Percentiles rank a stretch among this genome's conserved stretches.
Conservation (phyloP, 352 stramenopile species). For the Globisporangium nodosum region DNA sequence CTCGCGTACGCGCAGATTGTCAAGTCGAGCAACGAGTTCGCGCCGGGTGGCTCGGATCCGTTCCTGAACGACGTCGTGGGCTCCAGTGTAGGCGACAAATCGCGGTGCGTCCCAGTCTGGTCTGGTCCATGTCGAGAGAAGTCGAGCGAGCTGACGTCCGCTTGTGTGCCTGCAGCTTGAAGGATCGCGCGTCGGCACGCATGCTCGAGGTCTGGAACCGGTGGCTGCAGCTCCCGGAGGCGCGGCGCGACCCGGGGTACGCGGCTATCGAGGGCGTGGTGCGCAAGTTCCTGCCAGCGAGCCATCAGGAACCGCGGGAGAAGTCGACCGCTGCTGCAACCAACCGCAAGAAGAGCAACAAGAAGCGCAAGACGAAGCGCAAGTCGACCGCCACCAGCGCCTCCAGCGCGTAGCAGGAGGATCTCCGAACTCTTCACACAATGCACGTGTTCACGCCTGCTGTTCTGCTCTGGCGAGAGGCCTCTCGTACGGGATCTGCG, state of each 20-base stretch:
- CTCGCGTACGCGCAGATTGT: slow-evolving; percentile 93
- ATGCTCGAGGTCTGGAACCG: slow-evolving; percentile 69
- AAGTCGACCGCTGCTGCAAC: background rate
- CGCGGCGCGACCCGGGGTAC: slow-evolving; percentile 41
- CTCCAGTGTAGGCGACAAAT: slow-evolving; percentile 23
- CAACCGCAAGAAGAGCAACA: background rate
- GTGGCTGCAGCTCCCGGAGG: slow-evolving; percentile 49
- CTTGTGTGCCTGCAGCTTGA: slow-evolving; percentile 27
- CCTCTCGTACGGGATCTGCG: slow-evolving; percentile 6
- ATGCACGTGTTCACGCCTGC: background rate
- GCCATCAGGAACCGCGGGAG: background rate
- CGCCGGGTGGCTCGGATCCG: slow-evolving; percentile 17
- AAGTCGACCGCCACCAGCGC: background rate
- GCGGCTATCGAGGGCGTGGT: slow-evolving; percentile 46
- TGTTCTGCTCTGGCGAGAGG: background rate
- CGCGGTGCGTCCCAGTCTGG: slow-evolving; percentile 18
- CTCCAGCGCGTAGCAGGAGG: background rate
- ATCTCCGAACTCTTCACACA: background rate
- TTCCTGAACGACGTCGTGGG: slow-evolving; percentile 52
- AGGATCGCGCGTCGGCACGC: slow-evolving; percentile 52
- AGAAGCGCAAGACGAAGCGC: slow-evolving; percentile 1
- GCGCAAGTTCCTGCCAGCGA: slow-evolving; percentile 32
- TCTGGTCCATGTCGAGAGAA: background rate
- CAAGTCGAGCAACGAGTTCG: slow-evolving; percentile 60
- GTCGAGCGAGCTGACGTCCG: background rate